These are phyloP conservation scores for Colletotrichum navitas DNA, from an alignment of 2,329 filamentous ascomycete species.

Conservation along the genomic window DNA sequence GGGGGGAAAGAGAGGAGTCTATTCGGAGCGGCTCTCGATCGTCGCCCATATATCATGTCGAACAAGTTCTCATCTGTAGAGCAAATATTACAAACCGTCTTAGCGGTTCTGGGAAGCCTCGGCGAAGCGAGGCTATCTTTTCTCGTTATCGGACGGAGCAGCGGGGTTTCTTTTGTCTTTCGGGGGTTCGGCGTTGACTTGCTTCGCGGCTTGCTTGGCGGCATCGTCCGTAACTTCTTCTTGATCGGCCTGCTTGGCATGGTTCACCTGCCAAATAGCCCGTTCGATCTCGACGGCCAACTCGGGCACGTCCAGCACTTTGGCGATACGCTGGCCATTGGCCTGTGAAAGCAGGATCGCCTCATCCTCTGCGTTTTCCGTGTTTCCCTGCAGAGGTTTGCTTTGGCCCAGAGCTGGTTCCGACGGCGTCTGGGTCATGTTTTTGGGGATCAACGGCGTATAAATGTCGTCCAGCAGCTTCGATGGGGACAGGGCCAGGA, in stretches of 20 bases:
- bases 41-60: slow-evolving; percentile 27
- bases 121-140: slow-evolving; percentile 35
- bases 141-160: slow-evolving; percentile 33
- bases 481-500: slow-evolving; percentile 76
- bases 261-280: slow-evolving; percentile 80
- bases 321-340: slow-evolving; percentile 69
- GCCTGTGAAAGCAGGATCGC: slow-evolving; percentile 61
- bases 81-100: slow-evolving; percentile 33
- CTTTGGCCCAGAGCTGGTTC: slow-evolving; percentile 9
- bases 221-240: slow-evolving; percentile 46
- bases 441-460: slow-evolving; percentile 53
- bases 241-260: slow-evolving; percentile 56
- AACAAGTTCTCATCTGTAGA: slow-evolving; percentile 23
- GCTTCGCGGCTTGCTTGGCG: slow-evolving; percentile 28
- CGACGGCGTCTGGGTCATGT: slow-evolving; percentile 51
- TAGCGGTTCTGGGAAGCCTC: slow-evolving; percentile 6
- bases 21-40: slow-evolving; percentile 11
- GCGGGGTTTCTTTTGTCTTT: slow-evolving; percentile 43
- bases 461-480: slow-evolving; percentile 82
- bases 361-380: slow-evolving; percentile 47
- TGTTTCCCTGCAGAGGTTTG: slow-evolving; percentile 45
- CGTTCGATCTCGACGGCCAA: slow-evolving; percentile 80
- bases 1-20: slow-evolving; percentile 30
- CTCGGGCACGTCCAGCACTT: slow-evolving; percentile 75
- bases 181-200: slow-evolving; percentile 35